Base-by-base conservation (phyloP, 306 rosid genomes). In the Vachellia pachyceras region DNA sequence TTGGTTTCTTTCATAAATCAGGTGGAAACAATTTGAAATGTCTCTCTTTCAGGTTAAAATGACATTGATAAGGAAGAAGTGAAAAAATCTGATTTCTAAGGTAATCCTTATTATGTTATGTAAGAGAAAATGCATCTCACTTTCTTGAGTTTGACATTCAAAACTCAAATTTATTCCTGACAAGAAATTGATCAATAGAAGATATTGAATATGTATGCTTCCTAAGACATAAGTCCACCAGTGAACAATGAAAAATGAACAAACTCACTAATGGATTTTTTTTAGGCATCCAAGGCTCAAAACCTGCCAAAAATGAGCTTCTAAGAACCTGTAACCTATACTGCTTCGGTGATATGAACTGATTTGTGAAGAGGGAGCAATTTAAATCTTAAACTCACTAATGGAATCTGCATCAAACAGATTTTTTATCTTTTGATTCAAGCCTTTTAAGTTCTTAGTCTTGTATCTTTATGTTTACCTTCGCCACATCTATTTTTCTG, bases 111-210 rank as follows among this genome's bases (percentile, higher is more conserved):
- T 40, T n/a, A 12, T 68, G 25, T n/a, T 13, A 37, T 66, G 71
- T 18, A 7, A 40, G 10, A 40, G 50, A 68, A 68, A 20, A 68
- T n/a, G 35, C 29, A 67, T 37, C 49, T 40, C 17, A n/a, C 47
- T 8, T 40, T 40, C 29, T 5, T 68, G 33, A 12, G 72, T 40
- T 20, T 68, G 49, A 66, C 37, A n/a, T 40, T 40, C 4, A 18
- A 67, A 68, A 4, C 72, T 68, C 8, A 40, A 40, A 20, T 41
- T 20, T 11, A 10, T 40, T 68, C 52, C 52, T 4, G 52, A 4
- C 1, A n/a, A n/a, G 73, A 68, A 68, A 50, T 20, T 9, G 73
- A 41, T 68, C n/a, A 68, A 68, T 39, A 10, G 52, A 68, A 68
- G 41, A 68, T 41, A 14, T 39, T 7, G 20, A 68, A 68, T n/a